These are phyloP conservation scores for Aspergillus diversus DNA, from an alignment of 495 filamentous ascomycete genomes.

Conservation along the genomic window DNA sequence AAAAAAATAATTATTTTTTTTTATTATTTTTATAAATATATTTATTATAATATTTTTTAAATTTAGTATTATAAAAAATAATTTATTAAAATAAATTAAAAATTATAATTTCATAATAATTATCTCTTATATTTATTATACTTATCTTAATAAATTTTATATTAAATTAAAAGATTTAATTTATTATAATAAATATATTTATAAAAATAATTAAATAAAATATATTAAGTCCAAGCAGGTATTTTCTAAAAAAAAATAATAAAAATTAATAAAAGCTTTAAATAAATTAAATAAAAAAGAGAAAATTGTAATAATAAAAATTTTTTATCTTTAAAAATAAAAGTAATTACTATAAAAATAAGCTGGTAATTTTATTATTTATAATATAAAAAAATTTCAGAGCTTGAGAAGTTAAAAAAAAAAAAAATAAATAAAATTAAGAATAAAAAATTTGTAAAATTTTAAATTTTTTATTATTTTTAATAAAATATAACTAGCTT, in stretches of 20 bases:
- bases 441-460: background rate
- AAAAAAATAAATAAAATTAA: background rate
- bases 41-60: background rate
- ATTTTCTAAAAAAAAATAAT: background rate
- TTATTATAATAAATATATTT: background rate
- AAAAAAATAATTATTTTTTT: background rate
- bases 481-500: background rate
- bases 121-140: background rate
- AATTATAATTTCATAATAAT: background rate
- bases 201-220: background rate
- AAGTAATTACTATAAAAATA: slow-evolving; percentile 1
- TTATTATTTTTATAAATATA: background rate
- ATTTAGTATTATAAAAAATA: background rate
- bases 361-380: slow-evolving; percentile 1
- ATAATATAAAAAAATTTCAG: slow-evolving; percentile 1
- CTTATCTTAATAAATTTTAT: background rate
- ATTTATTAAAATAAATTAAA: background rate
- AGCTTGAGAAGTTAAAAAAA: background rate
- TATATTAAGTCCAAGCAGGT: background rate
- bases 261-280: background rate
- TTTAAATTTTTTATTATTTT: background rate
- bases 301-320: background rate
- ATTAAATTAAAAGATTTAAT: background rate
- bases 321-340: slow-evolving; percentile 1
- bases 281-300: background rate